Evolutionary conservation across 176 grass and related monocot species (phyloP).

Genomic region (Puccinellia tenuiflora): DNA sequence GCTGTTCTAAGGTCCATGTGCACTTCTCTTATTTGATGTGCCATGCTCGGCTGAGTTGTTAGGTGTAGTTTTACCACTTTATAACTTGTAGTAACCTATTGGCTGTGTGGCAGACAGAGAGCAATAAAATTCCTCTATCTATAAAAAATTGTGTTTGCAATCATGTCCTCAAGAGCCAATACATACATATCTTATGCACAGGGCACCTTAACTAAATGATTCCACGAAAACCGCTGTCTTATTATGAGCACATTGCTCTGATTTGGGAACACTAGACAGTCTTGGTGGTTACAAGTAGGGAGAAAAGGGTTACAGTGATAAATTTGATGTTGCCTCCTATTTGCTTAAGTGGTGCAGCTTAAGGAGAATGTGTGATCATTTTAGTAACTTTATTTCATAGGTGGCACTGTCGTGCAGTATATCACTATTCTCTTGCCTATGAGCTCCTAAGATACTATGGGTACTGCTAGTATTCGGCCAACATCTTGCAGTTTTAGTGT

Average conservation of each 20-base stretch:
- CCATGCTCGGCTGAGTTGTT: background rate
- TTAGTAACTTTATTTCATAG: background rate
- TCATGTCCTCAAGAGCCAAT: background rate
- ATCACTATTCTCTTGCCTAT: background rate
- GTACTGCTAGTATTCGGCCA: conserved; percentile 5
- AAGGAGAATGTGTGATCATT: background rate
- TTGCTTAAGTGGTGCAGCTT: background rate
- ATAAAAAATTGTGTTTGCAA: background rate
- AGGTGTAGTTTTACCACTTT: background rate
- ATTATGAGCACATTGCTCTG: background rate
- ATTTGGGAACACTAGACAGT: background rate
- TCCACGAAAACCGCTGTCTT: background rate
- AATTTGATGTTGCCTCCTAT: background rate
- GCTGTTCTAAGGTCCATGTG: background rate
- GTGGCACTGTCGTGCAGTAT: background rate
- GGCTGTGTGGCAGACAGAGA: background rate
- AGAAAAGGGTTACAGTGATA: background rate
- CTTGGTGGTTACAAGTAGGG: background rate
- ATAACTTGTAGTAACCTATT: background rate
- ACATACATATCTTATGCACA: background rate
- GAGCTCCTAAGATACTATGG: background rate
- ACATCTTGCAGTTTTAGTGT: background rate
- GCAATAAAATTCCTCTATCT: background rate
- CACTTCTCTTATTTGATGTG: background rate
- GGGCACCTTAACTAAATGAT: background rate